These are phyloP conservation scores for Sarocladium kiliense DNA, from an alignment of 2,329 filamentous ascomycete species.

Conservation along the genomic window DNA sequence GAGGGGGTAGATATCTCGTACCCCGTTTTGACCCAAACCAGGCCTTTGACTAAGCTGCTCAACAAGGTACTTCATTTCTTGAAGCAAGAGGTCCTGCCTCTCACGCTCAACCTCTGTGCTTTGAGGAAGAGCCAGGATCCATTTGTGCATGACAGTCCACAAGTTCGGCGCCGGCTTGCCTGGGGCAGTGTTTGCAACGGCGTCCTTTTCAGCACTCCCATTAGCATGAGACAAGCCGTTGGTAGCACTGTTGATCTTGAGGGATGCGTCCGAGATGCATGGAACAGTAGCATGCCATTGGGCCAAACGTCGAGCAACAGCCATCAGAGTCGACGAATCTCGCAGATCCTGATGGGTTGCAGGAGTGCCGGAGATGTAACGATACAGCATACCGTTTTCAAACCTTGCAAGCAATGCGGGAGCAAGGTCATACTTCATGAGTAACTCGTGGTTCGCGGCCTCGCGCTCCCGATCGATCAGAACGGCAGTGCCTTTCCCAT, in stretches of 20 bases:
- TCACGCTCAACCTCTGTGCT: conserved; percentile 63
- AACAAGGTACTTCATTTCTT: conserved; percentile 67
- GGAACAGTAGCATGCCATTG: conserved; percentile 84
- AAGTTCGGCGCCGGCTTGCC: conserved; percentile 76
- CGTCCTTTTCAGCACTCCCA: conserved; percentile 29
- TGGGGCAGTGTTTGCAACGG: conserved; percentile 49
- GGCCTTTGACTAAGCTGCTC: conserved; percentile 68
- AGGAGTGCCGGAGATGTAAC: conserved; percentile 76
- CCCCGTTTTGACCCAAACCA: conserved; percentile 70
- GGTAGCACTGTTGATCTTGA: conserved; percentile 27
- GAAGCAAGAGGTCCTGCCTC: conserved; percentile 64
- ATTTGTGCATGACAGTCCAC: conserved; percentile 95
- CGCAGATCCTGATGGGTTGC: conserved; percentile 78
- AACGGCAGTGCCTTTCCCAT: conserved; percentile 89
- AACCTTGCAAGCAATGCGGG: conserved; percentile 87
- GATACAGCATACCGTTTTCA: conserved; percentile 92
- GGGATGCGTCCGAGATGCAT: conserved; percentile 38
- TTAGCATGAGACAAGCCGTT: conserved; percentile 20
- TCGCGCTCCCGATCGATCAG: conserved; percentile 92
- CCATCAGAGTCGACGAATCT: conserved; percentile 69
- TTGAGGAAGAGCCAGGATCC: conserved; percentile 80
- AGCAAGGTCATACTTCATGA: conserved; percentile 77
- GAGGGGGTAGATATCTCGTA: conserved; percentile 34
- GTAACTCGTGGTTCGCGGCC: conserved; percentile 74
- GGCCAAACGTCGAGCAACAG: conserved; percentile 77